Evolutionary conservation across 495 filamentous ascomycete species (phyloP).

Genomic region (Immersiella caudata): DNA sequence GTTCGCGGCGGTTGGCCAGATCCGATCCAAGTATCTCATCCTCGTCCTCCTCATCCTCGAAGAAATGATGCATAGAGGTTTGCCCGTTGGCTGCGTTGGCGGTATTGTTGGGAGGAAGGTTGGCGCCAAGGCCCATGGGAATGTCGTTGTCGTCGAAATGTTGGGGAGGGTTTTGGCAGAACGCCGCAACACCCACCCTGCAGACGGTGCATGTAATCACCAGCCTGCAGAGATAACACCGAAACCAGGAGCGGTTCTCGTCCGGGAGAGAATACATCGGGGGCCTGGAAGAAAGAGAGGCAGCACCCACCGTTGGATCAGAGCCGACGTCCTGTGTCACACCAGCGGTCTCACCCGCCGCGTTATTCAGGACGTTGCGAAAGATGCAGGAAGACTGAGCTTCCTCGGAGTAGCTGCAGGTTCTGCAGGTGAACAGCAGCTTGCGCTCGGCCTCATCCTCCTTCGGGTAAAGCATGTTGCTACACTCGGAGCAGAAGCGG

Average conservation of each 20-base stretch:
- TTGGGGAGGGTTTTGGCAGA: too few relatives aligned
- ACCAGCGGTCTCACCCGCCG: conserved; percentile 91
- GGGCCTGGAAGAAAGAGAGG: conserved; percentile 38
- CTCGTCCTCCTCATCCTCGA: conserved; percentile 22
- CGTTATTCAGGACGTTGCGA: conserved; percentile 85
- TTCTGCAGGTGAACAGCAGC: conserved; percentile 71
- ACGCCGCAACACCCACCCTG: neutral
- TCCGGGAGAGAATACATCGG: conserved; percentile 25
- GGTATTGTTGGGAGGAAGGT: neutral
- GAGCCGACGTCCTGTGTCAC: conserved; percentile 94
- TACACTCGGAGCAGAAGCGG: conserved; percentile 96
- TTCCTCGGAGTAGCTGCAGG: conserved; percentile 84
- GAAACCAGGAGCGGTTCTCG: conserved; percentile 12
- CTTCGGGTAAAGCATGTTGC: conserved; percentile 96
- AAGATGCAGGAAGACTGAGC: conserved; percentile 87
- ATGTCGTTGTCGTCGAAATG: neutral
- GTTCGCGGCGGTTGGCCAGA: neutral
- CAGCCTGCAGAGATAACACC: conserved; percentile 29
- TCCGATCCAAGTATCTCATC: conserved; percentile 1
- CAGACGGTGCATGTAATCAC: conserved; percentile 15
- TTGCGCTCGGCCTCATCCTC: conserved; percentile 69
- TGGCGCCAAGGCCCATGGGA: neutral
- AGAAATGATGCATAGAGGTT: neutral
- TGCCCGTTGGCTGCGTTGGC: neutral
- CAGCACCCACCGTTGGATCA: conserved; percentile 92